Conservation (phyloP, 2,329 filamentous ascomycete genomes). For the Cryphonectria parasitica region DNA sequence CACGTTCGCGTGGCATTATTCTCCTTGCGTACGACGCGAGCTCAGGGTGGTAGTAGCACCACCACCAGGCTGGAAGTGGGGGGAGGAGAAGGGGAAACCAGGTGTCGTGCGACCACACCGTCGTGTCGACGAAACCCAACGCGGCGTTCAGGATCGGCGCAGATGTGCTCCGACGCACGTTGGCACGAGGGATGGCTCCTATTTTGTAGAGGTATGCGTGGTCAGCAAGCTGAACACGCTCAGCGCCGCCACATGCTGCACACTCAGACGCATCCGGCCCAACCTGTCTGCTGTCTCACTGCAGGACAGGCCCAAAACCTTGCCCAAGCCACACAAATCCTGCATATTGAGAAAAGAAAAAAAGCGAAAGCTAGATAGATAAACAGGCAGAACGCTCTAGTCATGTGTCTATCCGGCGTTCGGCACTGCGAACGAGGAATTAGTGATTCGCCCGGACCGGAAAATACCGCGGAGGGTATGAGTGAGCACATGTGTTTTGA, state of each 20-base stretch:
- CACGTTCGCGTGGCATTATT: background rate
- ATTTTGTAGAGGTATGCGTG: background rate
- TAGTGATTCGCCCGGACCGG: background rate
- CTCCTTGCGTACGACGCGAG: background rate
- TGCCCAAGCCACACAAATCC: slow-evolving; percentile 6
- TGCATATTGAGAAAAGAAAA: background rate
- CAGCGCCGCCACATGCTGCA: background rate
- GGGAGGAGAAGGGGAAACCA: background rate
- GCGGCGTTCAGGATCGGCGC: background rate
- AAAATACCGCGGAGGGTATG: background rate
- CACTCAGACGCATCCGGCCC: background rate
- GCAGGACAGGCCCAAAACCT: background rate
- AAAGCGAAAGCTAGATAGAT: background rate
- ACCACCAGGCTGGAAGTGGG: background rate
- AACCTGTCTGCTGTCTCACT: background rate
- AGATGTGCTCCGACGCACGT: slow-evolving; percentile 7
- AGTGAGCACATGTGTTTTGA: background rate
- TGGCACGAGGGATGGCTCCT: background rate
- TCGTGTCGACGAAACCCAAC: background rate
- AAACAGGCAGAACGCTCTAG: background rate
- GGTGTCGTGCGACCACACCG: slow-evolving; percentile 6
- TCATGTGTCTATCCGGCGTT: background rate
- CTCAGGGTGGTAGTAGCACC: background rate
- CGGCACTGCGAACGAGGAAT: background rate
- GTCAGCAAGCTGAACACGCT: slow-evolving; percentile 4